Evolutionary conservation across 192 early-diverging fungal genomes (phyloP).

Genomic region (Backusella mclennaniae): DNA sequence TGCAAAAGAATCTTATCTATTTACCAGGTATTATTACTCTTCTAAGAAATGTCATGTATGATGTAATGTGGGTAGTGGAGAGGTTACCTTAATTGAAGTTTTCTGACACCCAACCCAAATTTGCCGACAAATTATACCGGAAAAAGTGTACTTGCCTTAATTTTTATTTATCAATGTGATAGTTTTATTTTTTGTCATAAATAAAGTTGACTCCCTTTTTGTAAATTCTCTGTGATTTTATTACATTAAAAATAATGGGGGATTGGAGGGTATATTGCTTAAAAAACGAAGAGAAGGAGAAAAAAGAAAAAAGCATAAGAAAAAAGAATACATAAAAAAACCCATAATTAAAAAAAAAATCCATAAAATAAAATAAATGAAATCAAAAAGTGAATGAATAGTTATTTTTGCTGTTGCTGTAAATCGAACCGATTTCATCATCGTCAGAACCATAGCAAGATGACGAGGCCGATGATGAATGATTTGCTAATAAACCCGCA

Average conservation of each 20-base stretch:
- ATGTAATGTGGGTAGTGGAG: neutral
- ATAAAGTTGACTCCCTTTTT: neutral
- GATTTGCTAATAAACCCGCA: slow-evolving; percentile 1
- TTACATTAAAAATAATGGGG: neutral
- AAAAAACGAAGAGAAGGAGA: neutral
- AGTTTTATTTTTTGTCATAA: neutral
- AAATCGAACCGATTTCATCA: slow-evolving; percentile 1
- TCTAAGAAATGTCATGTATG: neutral
- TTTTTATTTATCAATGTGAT: neutral
- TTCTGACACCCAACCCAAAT: neutral
- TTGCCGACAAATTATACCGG: too few relatives aligned
- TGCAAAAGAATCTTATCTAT: neutral
- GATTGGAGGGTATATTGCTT: neutral
- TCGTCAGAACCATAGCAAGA: slow-evolving; percentile 20
- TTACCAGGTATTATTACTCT: neutral
- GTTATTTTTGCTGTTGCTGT: slow-evolving; percentile 6
- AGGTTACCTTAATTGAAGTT: neutral
- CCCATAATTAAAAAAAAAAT: neutral
- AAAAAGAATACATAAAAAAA: neutral
- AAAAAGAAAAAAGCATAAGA: neutral
- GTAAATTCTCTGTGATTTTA: neutral
- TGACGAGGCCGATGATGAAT: slow-evolving; percentile 12
- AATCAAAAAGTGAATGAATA: slow-evolving; percentile 2
- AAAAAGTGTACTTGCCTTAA: neutral
- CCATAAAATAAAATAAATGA: neutral